Base-by-base conservation (phyloP, 106 monocot genomes). In the Platanthera zijinensis region DNA sequence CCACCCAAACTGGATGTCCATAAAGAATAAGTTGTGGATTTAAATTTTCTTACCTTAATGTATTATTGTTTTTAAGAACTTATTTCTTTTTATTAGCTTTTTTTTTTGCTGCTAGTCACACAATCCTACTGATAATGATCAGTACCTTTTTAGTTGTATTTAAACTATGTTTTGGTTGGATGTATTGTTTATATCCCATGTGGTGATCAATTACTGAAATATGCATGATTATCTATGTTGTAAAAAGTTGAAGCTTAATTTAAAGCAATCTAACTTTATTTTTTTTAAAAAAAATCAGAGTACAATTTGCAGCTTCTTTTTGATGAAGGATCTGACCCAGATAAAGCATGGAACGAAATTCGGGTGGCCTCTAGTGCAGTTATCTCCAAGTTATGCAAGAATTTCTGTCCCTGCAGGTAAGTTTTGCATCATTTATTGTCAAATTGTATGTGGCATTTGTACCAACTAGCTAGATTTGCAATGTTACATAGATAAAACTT, bases 351-450 rank as follows among this genome's bases (percentile, higher is more conserved):
- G 86, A 48, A 80, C 71, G 80, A 86, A 78, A 80, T 86, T 83
- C 83, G 83, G 75, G 52, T 52, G 11, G 86, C 77, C 74, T 77
- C 86, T 17, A 80, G 75, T 77, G 68, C 50, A 75, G 86, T 86
- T 51, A 83, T 86, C 69, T 80, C 86, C 13, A 86, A 83, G 30
- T 46, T 86, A 80, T 86, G 83, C 79, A 86, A 83, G 75, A 86
- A 83, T 69, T 83, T 83, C 72, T 86, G 86, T 74, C 83, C 80
- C 17, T 86, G 86, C 86, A 83, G 86, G 86, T 86, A 83, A 63
- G 10, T 3, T 57, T 18, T 71, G 51, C 54, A 71, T 53, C 17
- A 48, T 59, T 57, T 39, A 57, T 53, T 17, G 14, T 47, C 17
- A 52, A 73, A 13, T 12, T 73, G 47, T 48, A 50, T 47, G 48